Conservation (phyloP, 176 grass and related monocot species). For the Oropetium thomaeum region DNA sequence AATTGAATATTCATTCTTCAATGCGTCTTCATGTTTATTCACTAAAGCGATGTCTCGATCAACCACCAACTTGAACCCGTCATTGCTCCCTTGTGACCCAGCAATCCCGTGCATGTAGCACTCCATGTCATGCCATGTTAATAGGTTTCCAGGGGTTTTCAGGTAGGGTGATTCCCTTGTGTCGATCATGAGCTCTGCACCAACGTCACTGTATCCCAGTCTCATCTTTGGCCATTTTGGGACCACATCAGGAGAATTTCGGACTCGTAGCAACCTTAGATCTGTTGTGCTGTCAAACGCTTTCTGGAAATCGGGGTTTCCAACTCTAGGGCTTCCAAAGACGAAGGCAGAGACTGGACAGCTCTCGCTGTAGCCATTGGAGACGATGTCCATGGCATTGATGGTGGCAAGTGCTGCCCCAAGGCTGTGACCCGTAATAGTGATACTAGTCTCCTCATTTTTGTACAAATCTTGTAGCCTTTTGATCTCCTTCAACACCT, state of each 20-base stretch:
- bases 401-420: slow-evolving; percentile 76
- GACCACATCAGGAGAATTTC: slow-evolving; percentile 60
- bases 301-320: slow-evolving; percentile 62
- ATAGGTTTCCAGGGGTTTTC: slow-evolving; percentile 52
- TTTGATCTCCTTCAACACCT: slow-evolving; percentile 73
- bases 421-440: slow-evolving; percentile 90
- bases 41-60: slow-evolving; percentile 72
- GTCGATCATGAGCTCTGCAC: slow-evolving; percentile 65
- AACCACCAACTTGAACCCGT: slow-evolving; percentile 64
- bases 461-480: slow-evolving; percentile 62
- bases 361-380: slow-evolving; percentile 51
- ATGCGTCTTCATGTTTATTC: slow-evolving; percentile 67
- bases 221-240: slow-evolving; percentile 61
- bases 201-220: slow-evolving; percentile 51
- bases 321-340: slow-evolving; percentile 76
- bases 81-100: slow-evolving; percentile 47
- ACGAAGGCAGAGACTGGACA: slow-evolving; percentile 51
- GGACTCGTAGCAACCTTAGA: slow-evolving; percentile 58
- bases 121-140: slow-evolving; percentile 83
- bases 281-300: slow-evolving; percentile 38
- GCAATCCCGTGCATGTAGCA: slow-evolving; percentile 71
- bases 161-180: slow-evolving; percentile 64
- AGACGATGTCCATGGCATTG: slow-evolving; percentile 61
- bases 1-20: slow-evolving; percentile 72
- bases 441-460: slow-evolving; percentile 74